Base-by-base conservation (phyloP, 805 yeast genomes). In the Candida tibetensis region DNA sequence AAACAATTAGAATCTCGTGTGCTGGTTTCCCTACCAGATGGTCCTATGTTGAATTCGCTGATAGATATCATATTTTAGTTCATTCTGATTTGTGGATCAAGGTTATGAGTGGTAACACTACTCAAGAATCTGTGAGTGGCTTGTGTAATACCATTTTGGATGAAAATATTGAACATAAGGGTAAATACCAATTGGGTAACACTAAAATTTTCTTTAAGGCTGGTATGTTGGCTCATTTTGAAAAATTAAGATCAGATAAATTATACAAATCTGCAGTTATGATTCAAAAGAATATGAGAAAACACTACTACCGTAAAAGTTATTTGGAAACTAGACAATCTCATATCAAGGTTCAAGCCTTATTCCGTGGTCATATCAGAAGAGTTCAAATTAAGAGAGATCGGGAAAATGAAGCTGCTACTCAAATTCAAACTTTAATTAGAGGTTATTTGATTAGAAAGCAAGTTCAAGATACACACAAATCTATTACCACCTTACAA, bases 1-100 rank as follows among this genome's bases (percentile, higher is more conserved):
- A 93, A 60, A 93, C 99, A 2, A 91, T 91, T 57, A 74, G 96
- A 55, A 91, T 91, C 33, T 90, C 97, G 1, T 90, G 97, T 67
- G 97, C 96, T 35, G 99, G 99, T 28, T 91, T 90, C 75, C 99
- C 99, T 13, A 84, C 96, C 0, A 76, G 97, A 58, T 88, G 96
- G 89, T 79, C 95, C 2, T 93, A 88, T 57, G 89, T 82, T 36
- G 98, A 93, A 57, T 91, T 91, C 69, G 95, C 89, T 14, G 77
- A 81, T 46, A 78, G 96, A 55, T 91, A 89, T 60, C 91, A 88
- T 55, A 81, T 90, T 55, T 72, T 91, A 42, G 79, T 89, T 28
- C 77, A 81, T 28, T 83, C 96, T 0, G 66, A 70, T 27, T 75
- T 77, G 44, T 85, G 95, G 81, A 73, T 78, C 26, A 66, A 70